Evolutionary conservation across 371 early-diverging fungal genomes (phyloP).

Genomic region (Circinella minor): DNA sequence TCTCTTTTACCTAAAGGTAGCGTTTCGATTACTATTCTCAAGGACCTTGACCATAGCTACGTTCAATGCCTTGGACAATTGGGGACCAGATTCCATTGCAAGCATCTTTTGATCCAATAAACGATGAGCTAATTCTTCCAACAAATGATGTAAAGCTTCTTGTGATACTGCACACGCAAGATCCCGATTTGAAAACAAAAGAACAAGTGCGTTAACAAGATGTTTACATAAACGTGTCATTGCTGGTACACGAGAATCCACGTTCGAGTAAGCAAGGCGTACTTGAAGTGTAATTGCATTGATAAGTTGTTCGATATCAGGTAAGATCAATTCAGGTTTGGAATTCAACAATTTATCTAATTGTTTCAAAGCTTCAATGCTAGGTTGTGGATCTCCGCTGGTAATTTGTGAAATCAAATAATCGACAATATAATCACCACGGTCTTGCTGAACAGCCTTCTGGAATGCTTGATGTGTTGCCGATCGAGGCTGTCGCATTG

Average conservation of each 20-base stretch:
- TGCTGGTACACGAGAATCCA: conserved; percentile 56
- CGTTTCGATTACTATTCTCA: conserved; percentile 82
- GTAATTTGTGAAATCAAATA: conserved; percentile 78
- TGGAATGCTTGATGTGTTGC: conserved; percentile 28
- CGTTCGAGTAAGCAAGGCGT: conserved; percentile 72
- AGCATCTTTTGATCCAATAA: conserved; percentile 79
- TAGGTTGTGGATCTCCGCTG: conserved; percentile 68
- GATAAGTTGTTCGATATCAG: conserved; percentile 71
- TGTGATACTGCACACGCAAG: conserved; percentile 67
- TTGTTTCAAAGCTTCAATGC: conserved; percentile 83
- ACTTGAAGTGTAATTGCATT: conserved; percentile 82
- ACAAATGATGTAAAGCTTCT: conserved; percentile 65
- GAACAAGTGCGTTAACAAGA: conserved; percentile 77
- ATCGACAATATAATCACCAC: conserved; percentile 60
- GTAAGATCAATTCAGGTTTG: conserved; percentile 56
- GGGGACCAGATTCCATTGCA: conserved; percentile 63
- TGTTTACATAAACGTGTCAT: conserved; percentile 74
- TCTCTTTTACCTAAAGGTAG: conserved; percentile 63
- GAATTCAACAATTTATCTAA: conserved; percentile 70
- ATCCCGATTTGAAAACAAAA: conserved; percentile 71
- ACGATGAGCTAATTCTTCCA: conserved; percentile 78
- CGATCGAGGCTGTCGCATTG: conserved; percentile 31
- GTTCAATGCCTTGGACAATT: conserved; percentile 81
- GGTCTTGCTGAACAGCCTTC: conserved; percentile 25
- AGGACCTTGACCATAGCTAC: conserved; percentile 86